These are phyloP conservation scores for Ceratocystis cacaofunesta DNA, from an alignment of 2,329 filamentous ascomycete species.

Conservation along the genomic window DNA sequence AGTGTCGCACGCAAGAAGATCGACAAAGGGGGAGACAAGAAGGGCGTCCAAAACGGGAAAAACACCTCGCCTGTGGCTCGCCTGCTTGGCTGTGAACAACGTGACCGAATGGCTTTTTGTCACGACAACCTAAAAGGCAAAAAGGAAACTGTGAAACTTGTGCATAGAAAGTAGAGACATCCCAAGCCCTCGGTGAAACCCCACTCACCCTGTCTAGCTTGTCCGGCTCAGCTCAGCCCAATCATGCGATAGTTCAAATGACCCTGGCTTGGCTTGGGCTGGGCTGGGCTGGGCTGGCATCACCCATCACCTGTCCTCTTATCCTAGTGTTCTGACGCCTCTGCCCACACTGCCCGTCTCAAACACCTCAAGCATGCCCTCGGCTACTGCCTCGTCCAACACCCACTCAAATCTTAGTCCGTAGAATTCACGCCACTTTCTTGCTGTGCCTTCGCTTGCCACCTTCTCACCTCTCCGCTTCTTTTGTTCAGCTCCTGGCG, in stretches of 20 bases:
- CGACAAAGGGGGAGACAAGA: neutral
- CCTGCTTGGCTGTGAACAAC: slow-evolving; percentile 11
- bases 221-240: too few relatives aligned
- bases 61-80: slow-evolving; percentile 7
- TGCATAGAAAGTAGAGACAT: slow-evolving; percentile 1
- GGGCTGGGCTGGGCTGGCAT: slow-evolving; percentile 23
- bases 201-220: slow-evolving; percentile 15
- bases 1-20: neutral
- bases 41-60: neutral
- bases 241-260: too few relatives aligned
- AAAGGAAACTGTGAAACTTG: neutral
- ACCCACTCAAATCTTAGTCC: slow-evolving; percentile 59
- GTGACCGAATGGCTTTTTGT: neutral
- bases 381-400: slow-evolving; percentile 53
- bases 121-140: neutral
- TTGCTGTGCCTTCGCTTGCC: slow-evolving; percentile 28
- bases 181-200: neutral
- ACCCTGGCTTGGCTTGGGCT: slow-evolving; percentile 20
- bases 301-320: slow-evolving; percentile 32
- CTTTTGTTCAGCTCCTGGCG: slow-evolving; percentile 30
- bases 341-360: slow-evolving; percentile 59
- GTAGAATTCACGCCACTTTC: slow-evolving; percentile 56
- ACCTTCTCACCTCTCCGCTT: slow-evolving; percentile 38
- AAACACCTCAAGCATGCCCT: slow-evolving; percentile 58
- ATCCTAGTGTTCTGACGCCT: slow-evolving; percentile 25